Conservation (phyloP, 306 rosid genomes). For the Prunus mongolica region DNA sequence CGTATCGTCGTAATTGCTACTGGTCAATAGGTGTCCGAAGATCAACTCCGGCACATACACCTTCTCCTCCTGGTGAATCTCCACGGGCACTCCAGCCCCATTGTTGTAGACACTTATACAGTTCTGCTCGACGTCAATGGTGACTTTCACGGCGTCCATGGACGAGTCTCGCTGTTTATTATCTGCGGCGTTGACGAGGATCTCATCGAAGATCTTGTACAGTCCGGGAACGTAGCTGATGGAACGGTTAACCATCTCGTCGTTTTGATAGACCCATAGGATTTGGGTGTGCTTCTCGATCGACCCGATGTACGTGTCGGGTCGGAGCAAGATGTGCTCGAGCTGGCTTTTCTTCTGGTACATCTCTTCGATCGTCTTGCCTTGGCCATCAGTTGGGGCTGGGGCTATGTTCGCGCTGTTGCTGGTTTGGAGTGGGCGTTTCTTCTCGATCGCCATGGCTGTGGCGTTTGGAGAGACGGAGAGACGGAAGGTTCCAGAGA, state of each 20-base stretch:
- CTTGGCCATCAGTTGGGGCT: neutral
- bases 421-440: slow-evolving; percentile 66
- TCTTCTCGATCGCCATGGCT: slow-evolving; percentile 54
- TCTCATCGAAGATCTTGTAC: slow-evolving; percentile 94
- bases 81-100: slow-evolving; percentile 90
- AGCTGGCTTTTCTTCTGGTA: slow-evolving; percentile 94
- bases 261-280: slow-evolving; percentile 76
- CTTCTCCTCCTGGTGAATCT: slow-evolving; percentile 91
- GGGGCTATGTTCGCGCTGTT: slow-evolving; percentile 52
- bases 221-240: slow-evolving; percentile 83
- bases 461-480: neutral
- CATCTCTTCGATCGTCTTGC: slow-evolving; percentile 75
- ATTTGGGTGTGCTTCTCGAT: slow-evolving; percentile 80
- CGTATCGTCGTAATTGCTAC: slow-evolving; percentile 82
- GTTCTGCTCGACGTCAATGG: slow-evolving; percentile 55
- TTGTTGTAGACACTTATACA: slow-evolving; percentile 56
- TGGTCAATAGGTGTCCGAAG: slow-evolving; percentile 80
- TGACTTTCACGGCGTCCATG: slow-evolving; percentile 68
- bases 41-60: slow-evolving; percentile 92
- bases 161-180: slow-evolving; percentile 86
- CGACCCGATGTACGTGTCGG: slow-evolving; percentile 92
- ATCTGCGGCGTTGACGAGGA: slow-evolving; percentile 90
- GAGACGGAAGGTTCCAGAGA: slow-evolving; percentile 9
- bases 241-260: slow-evolving; percentile 64
- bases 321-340: slow-evolving; percentile 91